phyloP scores from a whole-genome alignment of 2,329 filamentous ascomycete species.

The Bipolaris cookei region DNA sequence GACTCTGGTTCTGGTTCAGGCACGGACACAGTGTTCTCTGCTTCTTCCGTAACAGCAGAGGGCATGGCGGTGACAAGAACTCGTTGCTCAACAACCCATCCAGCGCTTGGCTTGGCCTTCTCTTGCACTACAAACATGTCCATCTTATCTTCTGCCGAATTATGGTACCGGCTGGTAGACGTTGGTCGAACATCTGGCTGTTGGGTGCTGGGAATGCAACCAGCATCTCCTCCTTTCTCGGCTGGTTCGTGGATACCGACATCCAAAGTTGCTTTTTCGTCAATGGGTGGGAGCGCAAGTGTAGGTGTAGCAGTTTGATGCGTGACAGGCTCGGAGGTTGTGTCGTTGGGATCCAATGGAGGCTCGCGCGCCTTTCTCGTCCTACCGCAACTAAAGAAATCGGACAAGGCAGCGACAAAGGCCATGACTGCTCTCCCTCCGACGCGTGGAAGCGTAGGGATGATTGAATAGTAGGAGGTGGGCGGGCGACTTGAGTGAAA shows the following conservation, averaged over 20 bases:
- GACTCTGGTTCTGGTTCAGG: not conserved
- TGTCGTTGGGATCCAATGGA: slow-evolving; percentile 4
- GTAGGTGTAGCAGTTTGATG: slow-evolving; percentile 9
- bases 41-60: slow-evolving; percentile 1
- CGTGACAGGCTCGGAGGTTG: slow-evolving; percentile 4
- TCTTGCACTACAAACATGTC: slow-evolving; percentile 8
- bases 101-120: slow-evolving; percentile 12
- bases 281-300: not conserved
- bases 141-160: not conserved
- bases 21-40: not conserved
- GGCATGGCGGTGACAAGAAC: slow-evolving; percentile 14
- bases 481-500: slow-evolving; percentile 8
- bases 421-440: slow-evolving; percentile 16
- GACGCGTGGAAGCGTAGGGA: slow-evolving; percentile 5
- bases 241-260: not conserved
- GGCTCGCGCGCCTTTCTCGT: slow-evolving; percentile 14
- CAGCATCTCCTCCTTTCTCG: not conserved
- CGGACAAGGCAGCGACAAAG: slow-evolving; percentile 13
- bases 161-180: not conserved
- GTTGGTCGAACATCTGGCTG: not conserved
- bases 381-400: slow-evolving; percentile 17
- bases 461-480: slow-evolving; percentile 7
- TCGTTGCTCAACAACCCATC: slow-evolving; percentile 14
- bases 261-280: slow-evolving; percentile 3
- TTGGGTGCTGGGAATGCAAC: not conserved